These are phyloP conservation scores for Lasiodiplodia sp. DNA, from an alignment of 2,329 filamentous ascomycete species.

Conservation along the genomic window DNA sequence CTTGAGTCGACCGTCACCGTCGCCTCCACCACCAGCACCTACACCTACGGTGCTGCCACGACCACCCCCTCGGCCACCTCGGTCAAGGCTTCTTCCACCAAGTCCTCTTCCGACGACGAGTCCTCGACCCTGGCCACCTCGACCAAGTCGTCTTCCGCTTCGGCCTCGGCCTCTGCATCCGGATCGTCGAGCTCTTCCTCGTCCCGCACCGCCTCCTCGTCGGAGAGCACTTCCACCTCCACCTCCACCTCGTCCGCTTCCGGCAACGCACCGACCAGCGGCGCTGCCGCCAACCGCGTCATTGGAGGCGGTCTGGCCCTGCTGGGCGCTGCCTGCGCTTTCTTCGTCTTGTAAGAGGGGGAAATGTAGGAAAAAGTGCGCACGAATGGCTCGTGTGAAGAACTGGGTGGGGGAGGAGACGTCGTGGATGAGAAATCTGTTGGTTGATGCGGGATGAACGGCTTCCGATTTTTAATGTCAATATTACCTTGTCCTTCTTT, in stretches of 20 bases:
- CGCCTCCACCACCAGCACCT: constrained; percentile 35
- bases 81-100: constrained; percentile 34
- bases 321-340: constrained; percentile 9
- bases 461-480: constrained; percentile 1
- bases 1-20: constrained; percentile 56
- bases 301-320: constrained; percentile 15
- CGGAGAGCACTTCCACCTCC: background rate
- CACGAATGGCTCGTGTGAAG: background rate
- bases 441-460: background rate
- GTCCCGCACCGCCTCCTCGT: constrained; percentile 33
- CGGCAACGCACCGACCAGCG: constrained; percentile 16
- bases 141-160: constrained; percentile 36
- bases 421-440: background rate
- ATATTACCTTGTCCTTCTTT: background rate
- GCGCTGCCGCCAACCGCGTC: constrained; percentile 17
- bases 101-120: constrained; percentile 34
- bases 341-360: constrained; percentile 11
- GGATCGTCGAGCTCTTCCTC: constrained; percentile 34
- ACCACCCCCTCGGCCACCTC: constrained; percentile 33
- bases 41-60: constrained; percentile 43
- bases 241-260: constrained; percentile 21
- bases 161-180: constrained; percentile 34
- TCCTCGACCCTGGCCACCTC: constrained; percentile 31
- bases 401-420: background rate
- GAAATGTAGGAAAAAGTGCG: background rate